Base-by-base conservation (phyloP, 805 yeast species). In the Yarrowia sp. region DNA sequence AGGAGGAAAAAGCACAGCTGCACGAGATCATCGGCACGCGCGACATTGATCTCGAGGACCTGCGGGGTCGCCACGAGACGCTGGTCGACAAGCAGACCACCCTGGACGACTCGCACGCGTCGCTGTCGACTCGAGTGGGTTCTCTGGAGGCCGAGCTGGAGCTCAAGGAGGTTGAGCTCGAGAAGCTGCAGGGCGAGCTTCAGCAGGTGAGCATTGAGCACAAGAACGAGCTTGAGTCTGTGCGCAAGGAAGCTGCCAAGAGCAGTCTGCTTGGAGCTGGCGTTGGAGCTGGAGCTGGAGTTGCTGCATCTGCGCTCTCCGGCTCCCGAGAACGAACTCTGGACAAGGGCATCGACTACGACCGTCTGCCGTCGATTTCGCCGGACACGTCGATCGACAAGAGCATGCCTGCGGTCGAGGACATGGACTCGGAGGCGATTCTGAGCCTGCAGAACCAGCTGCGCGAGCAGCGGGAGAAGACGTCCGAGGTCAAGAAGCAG, bases 401-500 rank as follows among this genome's bases (percentile, higher is more conserved):
- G 24, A 33, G 38, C 42, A 44, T 42, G 53, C 53, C 62, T 58
- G 55, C 41, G 6, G 51, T 58, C 4, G 62, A 58, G 14, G 31
- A 42, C 13, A 42, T 42, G 41, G 62, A 58, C 33, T 8, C 22
- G 1, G 42, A 58, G 33, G 61, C 46, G 7, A 38, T 55, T 38
- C 18, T 55, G 31, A 19, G 7, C 6, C 55, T 58, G 4, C 41
- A 58, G 41, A 32, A 19, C 24, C 41, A 44, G 42, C 36, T 58
- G 8, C 22, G 35, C 31, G 64, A 62, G 6, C 66, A 65, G 61
- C 61, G 65, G 8, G 61, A 58, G 21, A 42, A 36, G 38, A 61
- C 65, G 0, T 27, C 44, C 8, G 55, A 55, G 42, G 64, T 64
- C 61, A 56, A 68, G 32, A 66, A 66, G 39, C 51, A 61, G 46